Base-by-base conservation (phyloP, 2,329 filamentous ascomycete species). In the Aurifilum marmelostoma region DNA sequence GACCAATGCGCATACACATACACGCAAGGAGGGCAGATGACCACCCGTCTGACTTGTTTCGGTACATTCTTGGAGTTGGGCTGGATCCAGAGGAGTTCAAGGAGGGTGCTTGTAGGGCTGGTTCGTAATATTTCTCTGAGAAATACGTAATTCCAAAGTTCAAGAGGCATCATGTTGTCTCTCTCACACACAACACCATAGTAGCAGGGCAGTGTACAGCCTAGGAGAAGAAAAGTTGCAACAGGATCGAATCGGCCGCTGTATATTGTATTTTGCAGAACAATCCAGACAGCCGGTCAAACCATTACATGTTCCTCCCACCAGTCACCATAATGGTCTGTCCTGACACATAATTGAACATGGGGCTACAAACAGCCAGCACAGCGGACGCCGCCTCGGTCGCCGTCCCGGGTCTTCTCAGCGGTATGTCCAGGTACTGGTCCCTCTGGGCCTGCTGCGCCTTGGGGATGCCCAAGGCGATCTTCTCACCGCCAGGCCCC, bases 321-420 rank as follows among this genome's bases (percentile, higher is more conserved):
- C 93, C 93, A 6, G 92, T 96, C 65, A 96, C 92, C 82, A 90
- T 92, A 73, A 97, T 91, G 0, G 92, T 95, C 85, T 97, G 93
- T 0, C 94, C 93, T 71, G 87, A 91, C 4, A 97, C 92, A 81
- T 97, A 97, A 54, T 89, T 89, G 75, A 96, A 93, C 76, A 94
- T 79, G 37, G 94, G 93, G 76, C 92, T 95, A 2, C 90, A 92
- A 37, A 96, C 89, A 8, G 91, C 93, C 77, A 97, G 76, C 65
- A 97, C 88, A 50, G 89, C 88, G 70, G 88, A 88, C 34, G 93
- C 94, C 14, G 93, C 94, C 82, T 97, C 94, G 3, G 89, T 91
- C 0, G 94, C 89, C 29, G 88, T 91, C 0, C 93, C 94, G 0
- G 92, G 88, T 75, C 94, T 86, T 59, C 93, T 83, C 67, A 97